A percentile compares a stretch with the other conserved stretches of the same genome.
These are phyloP conservation scores for Protomyces macrosporus DNA, from an alignment of 1,139 yeast genomes.

Conservation along the genomic window DNA sequence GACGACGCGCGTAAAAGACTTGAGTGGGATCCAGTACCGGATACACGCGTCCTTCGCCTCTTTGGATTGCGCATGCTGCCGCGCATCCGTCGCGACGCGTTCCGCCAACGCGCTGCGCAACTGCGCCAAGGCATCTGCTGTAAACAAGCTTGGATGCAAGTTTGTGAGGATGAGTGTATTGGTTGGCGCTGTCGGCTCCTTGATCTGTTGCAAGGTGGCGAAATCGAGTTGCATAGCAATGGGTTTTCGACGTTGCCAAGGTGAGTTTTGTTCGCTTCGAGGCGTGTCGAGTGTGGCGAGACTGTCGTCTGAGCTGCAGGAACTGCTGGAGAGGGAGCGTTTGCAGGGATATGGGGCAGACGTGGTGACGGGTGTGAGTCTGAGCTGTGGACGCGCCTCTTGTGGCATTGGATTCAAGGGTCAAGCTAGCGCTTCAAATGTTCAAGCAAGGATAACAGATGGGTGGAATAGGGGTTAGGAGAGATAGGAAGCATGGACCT, in stretches of 20 bases:
- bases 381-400: too few relatives aligned
- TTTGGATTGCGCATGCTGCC: too few relatives aligned
- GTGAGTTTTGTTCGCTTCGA: not conserved
- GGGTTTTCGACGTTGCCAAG: not conserved
- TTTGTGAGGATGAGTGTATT: conserved; percentile 22
- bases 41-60: not conserved
- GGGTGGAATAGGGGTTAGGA: too few relatives aligned
- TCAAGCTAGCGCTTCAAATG: too few relatives aligned
- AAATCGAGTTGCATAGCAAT: not conserved
- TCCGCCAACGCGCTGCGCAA: not conserved
- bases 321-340: too few relatives aligned
- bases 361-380: too few relatives aligned
- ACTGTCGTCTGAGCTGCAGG: too few relatives aligned
- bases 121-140: not conserved
- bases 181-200: conserved; percentile 12
- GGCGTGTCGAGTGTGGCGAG: too few relatives aligned
- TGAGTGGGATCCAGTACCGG: conserved; percentile 38
- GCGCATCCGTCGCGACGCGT: not conserved
- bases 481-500: too few relatives aligned
- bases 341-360: too few relatives aligned
- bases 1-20: conserved; percentile 40
- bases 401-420: too few relatives aligned
- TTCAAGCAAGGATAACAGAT: too few relatives aligned
- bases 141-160: conserved; percentile 6
- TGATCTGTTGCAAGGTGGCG: conserved; percentile 1